A percentile compares a stretch with the other conserved stretches of the same genome.
Conservation (phyloP, 805 yeast genomes). For the Nakazawaea wyomingensis region DNA sequence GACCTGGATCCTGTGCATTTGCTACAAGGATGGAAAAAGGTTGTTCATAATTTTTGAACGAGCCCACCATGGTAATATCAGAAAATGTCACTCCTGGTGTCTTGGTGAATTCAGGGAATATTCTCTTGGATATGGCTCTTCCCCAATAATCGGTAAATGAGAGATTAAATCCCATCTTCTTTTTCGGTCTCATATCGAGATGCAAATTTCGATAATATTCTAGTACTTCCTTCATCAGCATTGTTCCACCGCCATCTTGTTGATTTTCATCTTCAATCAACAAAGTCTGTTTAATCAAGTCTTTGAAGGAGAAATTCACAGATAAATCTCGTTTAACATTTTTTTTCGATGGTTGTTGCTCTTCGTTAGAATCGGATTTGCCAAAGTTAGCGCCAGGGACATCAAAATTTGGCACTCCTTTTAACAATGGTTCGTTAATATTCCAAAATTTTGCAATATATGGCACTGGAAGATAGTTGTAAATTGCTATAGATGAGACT, state of each 20-base stretch:
- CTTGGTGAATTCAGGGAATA: constrained; percentile 33
- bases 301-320: not conserved
- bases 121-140: constrained; percentile 45
- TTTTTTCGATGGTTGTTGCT: not conserved
- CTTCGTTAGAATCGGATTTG: not conserved
- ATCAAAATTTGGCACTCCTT: constrained; percentile 55
- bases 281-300: not conserved
- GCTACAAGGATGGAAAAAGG: constrained; percentile 48
- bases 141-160: constrained; percentile 72
- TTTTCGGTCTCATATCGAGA: constrained; percentile 47
- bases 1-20: constrained; percentile 32
- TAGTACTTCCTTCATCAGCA: constrained; percentile 26
- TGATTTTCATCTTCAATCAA: not conserved
- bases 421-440: constrained; percentile 41
- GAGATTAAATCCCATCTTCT: constrained; percentile 44
- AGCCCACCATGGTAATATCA: constrained; percentile 28
- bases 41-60: constrained; percentile 33
- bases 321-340: not conserved
- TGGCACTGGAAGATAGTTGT: constrained; percentile 32
- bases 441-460: constrained; percentile 33
- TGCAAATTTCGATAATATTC: constrained; percentile 50
- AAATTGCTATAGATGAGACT: constrained; percentile 40
- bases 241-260: not conserved
- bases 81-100: constrained; percentile 35
- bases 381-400: constrained; percentile 13